Base-by-base conservation (phyloP, 305 asterid species). In the Nicotiana rustica region DNA sequence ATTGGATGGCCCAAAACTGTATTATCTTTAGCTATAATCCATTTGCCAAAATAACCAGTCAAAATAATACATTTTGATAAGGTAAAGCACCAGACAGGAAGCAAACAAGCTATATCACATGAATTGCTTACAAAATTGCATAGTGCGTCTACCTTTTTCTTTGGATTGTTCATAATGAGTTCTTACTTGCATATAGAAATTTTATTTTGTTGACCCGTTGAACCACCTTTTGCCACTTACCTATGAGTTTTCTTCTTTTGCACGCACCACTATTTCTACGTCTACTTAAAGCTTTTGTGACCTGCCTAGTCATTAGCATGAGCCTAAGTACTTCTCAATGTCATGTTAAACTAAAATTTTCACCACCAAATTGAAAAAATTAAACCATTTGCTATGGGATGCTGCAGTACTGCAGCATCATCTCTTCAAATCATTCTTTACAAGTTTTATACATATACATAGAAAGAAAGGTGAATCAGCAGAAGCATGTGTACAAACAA, bases 381-480 rank as follows among this genome's bases (percentile, higher is more conserved):
- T 44, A 0, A 70, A 38, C 10, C 6, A 70, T 75, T 47, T 12
- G 14, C 79, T 71, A 71, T 18, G 7, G 60, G 35, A 17, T 21
- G 38, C 35, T 13, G 61, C 19, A 49, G 14, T 21, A 41, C 44
- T 49, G 79, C 38, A 49, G 79, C 44, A 73, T 49, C 62, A 49
- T 47, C 41, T 49, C 79, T 73, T 73, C 18, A 14, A 3, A 49
- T 33, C 78, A 41, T 38, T 70, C 17, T 70, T 70, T 13, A 44
- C 41, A 73, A 47, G 79, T 25, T 73, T 1, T 25, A 25, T 25
- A 25, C 25, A 25, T 21, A 44, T 21, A 73, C 41, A 25, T 21
- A 47, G 62, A 73, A 49, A 73, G 79, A 49, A 47, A 47, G 19
- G 49, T 47, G 79, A 86, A 55, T 35, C 85, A 77, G 44, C 78